phyloP scores from a whole-genome alignment of 1,139 yeast genomes.

The Saccharomyces hybrid region DNA sequence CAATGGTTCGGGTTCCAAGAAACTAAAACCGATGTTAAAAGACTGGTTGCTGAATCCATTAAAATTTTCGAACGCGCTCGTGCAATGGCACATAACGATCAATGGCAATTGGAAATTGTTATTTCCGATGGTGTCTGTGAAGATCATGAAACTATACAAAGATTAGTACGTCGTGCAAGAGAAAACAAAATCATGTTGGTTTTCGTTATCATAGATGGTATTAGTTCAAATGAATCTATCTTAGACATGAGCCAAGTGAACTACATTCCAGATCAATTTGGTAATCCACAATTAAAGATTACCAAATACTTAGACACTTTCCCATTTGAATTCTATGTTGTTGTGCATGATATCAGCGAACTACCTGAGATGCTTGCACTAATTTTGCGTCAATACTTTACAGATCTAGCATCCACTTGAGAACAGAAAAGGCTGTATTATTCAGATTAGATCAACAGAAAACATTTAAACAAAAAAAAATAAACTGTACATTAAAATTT shows the following conservation, averaged over 20 bases:
- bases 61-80: constrained; percentile 63
- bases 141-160: constrained; percentile 74
- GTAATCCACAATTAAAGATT: constrained; percentile 67
- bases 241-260: constrained; percentile 92
- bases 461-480: background rate
- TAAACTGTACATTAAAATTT: background rate
- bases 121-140: constrained; percentile 96
- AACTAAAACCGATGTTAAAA: constrained; percentile 73
- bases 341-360: constrained; percentile 81
- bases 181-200: constrained; percentile 93
- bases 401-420: constrained; percentile 46
- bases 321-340: constrained; percentile 95
- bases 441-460: background rate
- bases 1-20: constrained; percentile 91
- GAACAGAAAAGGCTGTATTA: background rate
- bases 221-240: constrained; percentile 76
- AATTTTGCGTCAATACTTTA: constrained; percentile 85
- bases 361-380: constrained; percentile 86
- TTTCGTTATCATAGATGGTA: constrained; percentile 88
- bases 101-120: constrained; percentile 91
- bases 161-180: constrained; percentile 83
- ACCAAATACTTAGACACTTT: constrained; percentile 83
- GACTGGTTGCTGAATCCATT: constrained; percentile 64
- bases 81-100: constrained; percentile 48
- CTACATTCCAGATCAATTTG: constrained; percentile 60